Evolutionary conservation across 192 early-diverging fungal genomes (phyloP), one percentile per base, ranked within the genome.

Genomic region (Mycoemilia scoparia): DNA sequence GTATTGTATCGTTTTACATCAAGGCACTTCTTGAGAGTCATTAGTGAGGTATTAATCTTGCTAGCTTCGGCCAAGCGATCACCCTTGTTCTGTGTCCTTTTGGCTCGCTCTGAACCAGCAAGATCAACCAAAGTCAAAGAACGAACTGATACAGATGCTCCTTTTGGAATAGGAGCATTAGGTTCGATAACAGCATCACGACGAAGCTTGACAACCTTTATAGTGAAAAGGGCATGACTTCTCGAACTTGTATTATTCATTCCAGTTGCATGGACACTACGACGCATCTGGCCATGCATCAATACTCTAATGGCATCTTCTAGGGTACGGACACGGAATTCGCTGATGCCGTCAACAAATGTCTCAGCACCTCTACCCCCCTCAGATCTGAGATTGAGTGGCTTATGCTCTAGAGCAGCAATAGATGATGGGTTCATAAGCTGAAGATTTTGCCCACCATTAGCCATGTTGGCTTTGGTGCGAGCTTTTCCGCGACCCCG

Each of bases 1-100:
- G 57, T 47, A 48, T 80, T 80, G 25, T 46, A 44, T 24, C 72
- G 44, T 5, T 72, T 38, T 3, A 70, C 67, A 16, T 76, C 72
- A 46, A 83, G 66, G 38, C 75, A 78, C 43, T 80, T 77, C 10
- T 77, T 68, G 2, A 82, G 51, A 3, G 71, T 69, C 69, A 79
- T 71, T 33, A 79, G 48, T 24, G 71, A 69, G 22, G 64, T 74
- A 54, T 81, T 78, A 45, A 73, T 75, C 28, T 73, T 70, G 21
- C 70, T 69, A 0, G 69, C 64, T 45, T 79, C 79, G 11, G 65
- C 61, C 24, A 70, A 41, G 17, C 70, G 51, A 26, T 71, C 69
- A n/a, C 71, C 69, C 0, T 52, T 49, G 29, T 45, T 66, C 2
- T 47, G 39, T 7, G 71, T 74, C 24, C 58, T 64, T 19, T 60